phyloP scores from a whole-genome alignment of 2,329 filamentous ascomycete species.

The Apiospora sp. region DNA sequence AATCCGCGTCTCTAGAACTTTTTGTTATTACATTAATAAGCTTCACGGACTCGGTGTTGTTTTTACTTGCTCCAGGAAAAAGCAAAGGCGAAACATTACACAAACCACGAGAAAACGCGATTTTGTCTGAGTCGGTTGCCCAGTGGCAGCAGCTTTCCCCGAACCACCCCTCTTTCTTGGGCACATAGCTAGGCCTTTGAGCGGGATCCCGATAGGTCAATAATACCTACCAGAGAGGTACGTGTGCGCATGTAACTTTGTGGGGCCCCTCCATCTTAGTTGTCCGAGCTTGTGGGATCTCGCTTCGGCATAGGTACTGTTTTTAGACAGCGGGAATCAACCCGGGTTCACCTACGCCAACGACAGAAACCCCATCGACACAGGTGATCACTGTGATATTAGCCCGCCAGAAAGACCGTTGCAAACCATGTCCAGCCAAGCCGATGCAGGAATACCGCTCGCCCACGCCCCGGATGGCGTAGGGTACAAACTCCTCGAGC shows the following conservation, averaged over 20 bases:
- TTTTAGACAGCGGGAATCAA: background rate
- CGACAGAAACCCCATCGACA: background rate
- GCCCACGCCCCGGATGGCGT: slow-evolving; percentile 56
- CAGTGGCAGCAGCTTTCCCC: background rate
- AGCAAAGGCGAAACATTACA: background rate
- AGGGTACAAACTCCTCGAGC: slow-evolving; percentile 68
- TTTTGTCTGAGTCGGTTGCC: background rate
- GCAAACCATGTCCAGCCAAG: slow-evolving; percentile 41
- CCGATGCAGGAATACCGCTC: slow-evolving; percentile 56
- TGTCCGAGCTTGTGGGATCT: background rate
- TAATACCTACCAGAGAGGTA: no score
- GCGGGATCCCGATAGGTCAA: no score
- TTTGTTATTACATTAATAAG: background rate
- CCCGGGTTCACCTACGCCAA: background rate
- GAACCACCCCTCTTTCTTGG: background rate
- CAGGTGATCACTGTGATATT: background rate
- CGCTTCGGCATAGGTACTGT: background rate
- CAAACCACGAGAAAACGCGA: background rate
- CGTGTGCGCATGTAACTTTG: background rate
- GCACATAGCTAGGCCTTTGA: no score
- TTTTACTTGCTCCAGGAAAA: background rate
- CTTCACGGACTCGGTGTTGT: background rate
- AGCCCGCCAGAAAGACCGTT: background rate
- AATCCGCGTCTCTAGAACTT: background rate
- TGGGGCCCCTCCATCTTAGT: background rate